phyloP scores from a whole-genome alignment of 352 stramenopile genomes.

The Phytophthora palmivora region DNA sequence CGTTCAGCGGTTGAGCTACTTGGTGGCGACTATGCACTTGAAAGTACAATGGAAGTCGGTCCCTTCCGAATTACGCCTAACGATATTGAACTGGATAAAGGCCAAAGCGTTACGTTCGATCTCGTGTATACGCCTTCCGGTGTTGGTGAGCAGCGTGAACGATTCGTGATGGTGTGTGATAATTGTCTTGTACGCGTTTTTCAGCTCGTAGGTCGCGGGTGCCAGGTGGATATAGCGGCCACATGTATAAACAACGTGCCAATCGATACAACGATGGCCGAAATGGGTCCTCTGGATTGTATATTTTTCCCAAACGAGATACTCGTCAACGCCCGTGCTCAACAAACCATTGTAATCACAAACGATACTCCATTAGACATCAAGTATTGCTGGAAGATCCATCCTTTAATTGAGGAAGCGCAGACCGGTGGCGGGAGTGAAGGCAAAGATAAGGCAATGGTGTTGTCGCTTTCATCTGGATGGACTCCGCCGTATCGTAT shows the following conservation, averaged over 20 bases:
- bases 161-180: constrained; percentile 85
- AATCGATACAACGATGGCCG: constrained; percentile 51
- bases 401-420: constrained; percentile 10
- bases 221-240: constrained; percentile 68
- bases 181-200: constrained; percentile 84
- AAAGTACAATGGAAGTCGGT: constrained; percentile 35
- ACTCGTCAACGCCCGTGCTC: constrained; percentile 35
- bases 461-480: constrained; percentile 6
- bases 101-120: constrained; percentile 48
- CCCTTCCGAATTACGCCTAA: constrained; percentile 67
- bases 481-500: constrained; percentile 49
- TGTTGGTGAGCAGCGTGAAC: constrained; percentile 64
- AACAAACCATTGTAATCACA: constrained; percentile 54
- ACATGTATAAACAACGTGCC: constrained; percentile 49
- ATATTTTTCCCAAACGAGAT: constrained; percentile 60
- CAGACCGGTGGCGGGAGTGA: not conserved
- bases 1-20: constrained; percentile 25
- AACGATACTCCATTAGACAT: constrained; percentile 80
- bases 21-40: constrained; percentile 12
- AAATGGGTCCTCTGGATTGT: constrained; percentile 55
- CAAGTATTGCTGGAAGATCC: constrained; percentile 61
- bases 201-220: constrained; percentile 69
- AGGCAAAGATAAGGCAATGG: constrained; percentile 17
- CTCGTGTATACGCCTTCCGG: constrained; percentile 63
- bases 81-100: constrained; percentile 56